These are phyloP conservation scores for Mallotus japonicus DNA, from an alignment of 441 rosid species.

Conservation along the genomic window DNA sequence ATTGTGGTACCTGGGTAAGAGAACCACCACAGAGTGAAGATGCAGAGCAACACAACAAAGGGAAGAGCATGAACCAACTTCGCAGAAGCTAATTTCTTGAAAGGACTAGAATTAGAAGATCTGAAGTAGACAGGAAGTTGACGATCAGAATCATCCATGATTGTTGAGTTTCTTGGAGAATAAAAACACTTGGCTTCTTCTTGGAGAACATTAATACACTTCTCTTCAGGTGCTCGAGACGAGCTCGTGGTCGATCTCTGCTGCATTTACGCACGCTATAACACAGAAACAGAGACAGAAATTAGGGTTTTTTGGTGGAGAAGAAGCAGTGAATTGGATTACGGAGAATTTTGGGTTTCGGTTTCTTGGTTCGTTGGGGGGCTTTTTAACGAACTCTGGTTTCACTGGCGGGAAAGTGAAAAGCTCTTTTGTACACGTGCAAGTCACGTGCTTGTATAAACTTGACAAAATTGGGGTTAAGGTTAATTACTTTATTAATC, in stretches of 20 bases:
- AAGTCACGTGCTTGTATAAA: too few relatives aligned
- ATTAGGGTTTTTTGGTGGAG: too few relatives aligned
- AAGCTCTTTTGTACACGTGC: too few relatives aligned
- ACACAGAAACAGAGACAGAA: too few relatives aligned
- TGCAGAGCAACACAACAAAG: constrained; percentile 39
- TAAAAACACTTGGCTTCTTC: neutral
- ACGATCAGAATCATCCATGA: constrained; percentile 12
- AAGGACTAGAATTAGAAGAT: constrained; percentile 4
- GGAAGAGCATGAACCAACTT: constrained; percentile 56
- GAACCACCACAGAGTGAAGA: constrained; percentile 64
- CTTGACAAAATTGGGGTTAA: too few relatives aligned
- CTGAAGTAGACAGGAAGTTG: constrained; percentile 40
- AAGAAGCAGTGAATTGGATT: neutral
- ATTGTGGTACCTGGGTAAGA: constrained; percentile 49
- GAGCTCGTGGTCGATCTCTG: constrained; percentile 24
- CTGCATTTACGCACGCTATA: constrained; percentile 10
- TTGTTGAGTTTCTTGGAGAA: constrained; percentile 11
- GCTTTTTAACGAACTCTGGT: neutral
- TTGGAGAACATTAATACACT: neutral
- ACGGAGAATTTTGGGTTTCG: neutral
- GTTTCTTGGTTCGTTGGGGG: neutral
- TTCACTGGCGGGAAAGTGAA: neutral
- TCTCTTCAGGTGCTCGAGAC: constrained; percentile 19
- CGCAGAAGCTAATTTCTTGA: constrained; percentile 27
- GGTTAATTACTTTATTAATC: too few relatives aligned